These are phyloP conservation scores for Betula pendula DNA, from an alignment of 306 rosid genomes.

Conservation along the genomic window DNA sequence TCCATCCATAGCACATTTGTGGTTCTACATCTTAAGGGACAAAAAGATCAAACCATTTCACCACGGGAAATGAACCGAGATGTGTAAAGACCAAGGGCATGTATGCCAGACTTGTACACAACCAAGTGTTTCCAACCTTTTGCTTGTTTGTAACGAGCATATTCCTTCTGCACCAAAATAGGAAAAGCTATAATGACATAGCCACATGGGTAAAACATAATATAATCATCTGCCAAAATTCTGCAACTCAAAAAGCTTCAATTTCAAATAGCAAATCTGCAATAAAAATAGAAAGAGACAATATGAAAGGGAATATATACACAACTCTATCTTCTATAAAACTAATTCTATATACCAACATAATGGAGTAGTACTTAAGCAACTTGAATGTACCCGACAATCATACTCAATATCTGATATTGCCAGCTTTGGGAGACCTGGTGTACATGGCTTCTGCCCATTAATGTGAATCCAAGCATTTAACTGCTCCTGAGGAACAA, in stretches of 20 bases:
- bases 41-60: constrained; percentile 55
- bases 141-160: constrained; percentile 54
- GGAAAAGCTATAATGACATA: constrained; percentile 7
- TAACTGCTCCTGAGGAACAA: constrained; percentile 70
- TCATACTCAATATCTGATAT: constrained; percentile 49
- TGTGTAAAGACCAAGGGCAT: constrained; percentile 79
- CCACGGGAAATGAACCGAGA: constrained; percentile 62
- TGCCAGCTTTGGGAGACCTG: constrained; percentile 42
- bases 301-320: neutral
- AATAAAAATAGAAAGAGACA: neutral
- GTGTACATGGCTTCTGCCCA: constrained; percentile 46
- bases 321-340: neutral
- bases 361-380: constrained; percentile 15
- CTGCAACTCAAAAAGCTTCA: neutral
- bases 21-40: neutral
- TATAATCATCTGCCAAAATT: neutral
- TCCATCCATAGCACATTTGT: constrained; percentile 1
- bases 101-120: constrained; percentile 78
- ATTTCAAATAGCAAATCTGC: neutral
- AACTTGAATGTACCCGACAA: constrained; percentile 57
- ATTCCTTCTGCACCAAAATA: constrained; percentile 55
- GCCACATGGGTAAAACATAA: neutral
- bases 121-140: constrained; percentile 61
- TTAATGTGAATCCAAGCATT: constrained; percentile 73
- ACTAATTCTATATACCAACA: neutral